Evolutionary conservation across 1,139 yeast species (phyloP), one percentile per base, ranked within the genome.

Genomic region (Kodamaea arcana): DNA sequence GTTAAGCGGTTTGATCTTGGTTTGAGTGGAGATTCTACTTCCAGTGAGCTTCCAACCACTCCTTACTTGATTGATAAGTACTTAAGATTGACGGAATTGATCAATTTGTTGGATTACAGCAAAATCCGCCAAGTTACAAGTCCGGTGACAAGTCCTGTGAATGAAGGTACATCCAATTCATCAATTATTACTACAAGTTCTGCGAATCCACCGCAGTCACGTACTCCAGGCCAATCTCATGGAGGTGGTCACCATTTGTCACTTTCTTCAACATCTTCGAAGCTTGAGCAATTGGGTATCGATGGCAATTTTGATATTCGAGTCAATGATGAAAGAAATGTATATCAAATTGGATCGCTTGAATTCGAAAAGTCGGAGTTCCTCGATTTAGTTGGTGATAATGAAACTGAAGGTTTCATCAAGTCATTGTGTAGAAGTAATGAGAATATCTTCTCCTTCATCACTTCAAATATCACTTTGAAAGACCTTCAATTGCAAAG

Each of bases 41-140:
- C 79, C 21, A 73, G 61, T 36, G 85, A 80, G 44, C 58, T 81
- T 26, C 87, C 87, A 2, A 75, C 82, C 0, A 78, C 79, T 27
- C 87, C 87, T 0, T 81, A 70, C 47, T 60, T 82, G 31, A 80
- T 83, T 40, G 90, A 83, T 49, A 80, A 78, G 47, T 76, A 76
- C 49, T 58, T 79, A 34, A 62, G 83, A 40, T 65, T 80, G 36
- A 78, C 82, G 1, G 82, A 81, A 50, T 62, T 82, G 39, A 70
- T 72, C 18, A 69, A 69, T 37, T 56, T 77, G 23, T 51, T 78
- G 14, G 62, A 58, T 32, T 54, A 37, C 30, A 41, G 41, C 33
- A 46, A 46, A 31, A 20, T 22, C 12, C 15, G 20, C 26, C 31
- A 12, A 3, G 20, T 22, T 3, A 22, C 34, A 10, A 25, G 28